Percentiles rank a stretch among this genome's conserved stretches.
Conservation (phyloP, 805 yeast genomes). For the Isabelozyma pseudorhagii region DNA sequence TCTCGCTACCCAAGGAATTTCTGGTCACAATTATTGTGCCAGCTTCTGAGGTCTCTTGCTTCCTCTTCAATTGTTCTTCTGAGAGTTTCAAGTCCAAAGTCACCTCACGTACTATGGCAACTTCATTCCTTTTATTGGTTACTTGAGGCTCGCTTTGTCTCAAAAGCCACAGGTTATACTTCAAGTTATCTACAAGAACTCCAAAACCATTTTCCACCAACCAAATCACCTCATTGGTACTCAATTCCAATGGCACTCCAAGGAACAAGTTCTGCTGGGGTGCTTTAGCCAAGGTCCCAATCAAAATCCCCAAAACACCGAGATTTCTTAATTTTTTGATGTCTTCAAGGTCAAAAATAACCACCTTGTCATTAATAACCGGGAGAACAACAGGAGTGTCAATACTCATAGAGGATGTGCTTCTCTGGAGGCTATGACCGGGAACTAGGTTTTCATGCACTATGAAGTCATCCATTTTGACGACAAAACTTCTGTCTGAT, state of each 20-base stretch:
- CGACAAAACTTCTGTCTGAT: not conserved
- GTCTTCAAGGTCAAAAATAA: slow-evolving; percentile 57
- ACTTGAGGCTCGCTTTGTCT: not conserved
- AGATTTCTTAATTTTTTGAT: slow-evolving; percentile 53
- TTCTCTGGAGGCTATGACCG: not conserved
- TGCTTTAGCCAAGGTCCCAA: slow-evolving; percentile 84
- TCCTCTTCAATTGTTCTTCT: not conserved
- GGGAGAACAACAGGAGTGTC: slow-evolving; percentile 14
- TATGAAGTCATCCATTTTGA: not conserved
- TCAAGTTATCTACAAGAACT: slow-evolving; percentile 39
- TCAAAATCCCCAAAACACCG: slow-evolving; percentile 72
- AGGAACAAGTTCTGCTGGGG: slow-evolving; percentile 91
- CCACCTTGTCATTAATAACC: slow-evolving; percentile 41
- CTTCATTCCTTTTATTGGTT: not conserved
- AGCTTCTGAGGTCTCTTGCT: not conserved
- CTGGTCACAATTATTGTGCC: not conserved
- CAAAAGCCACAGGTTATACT: slow-evolving; percentile 11
- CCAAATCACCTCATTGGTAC: slow-evolving; percentile 72
- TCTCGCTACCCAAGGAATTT: not conserved
- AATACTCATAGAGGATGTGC: not conserved
- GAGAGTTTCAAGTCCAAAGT: not conserved
- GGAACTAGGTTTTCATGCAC: not conserved
- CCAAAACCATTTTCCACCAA: slow-evolving; percentile 45
- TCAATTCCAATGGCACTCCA: slow-evolving; percentile 75
- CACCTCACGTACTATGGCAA: not conserved